Conservation (phyloP, 176 grass and related monocot species). For the Tillandsia leiboldiana region DNA sequence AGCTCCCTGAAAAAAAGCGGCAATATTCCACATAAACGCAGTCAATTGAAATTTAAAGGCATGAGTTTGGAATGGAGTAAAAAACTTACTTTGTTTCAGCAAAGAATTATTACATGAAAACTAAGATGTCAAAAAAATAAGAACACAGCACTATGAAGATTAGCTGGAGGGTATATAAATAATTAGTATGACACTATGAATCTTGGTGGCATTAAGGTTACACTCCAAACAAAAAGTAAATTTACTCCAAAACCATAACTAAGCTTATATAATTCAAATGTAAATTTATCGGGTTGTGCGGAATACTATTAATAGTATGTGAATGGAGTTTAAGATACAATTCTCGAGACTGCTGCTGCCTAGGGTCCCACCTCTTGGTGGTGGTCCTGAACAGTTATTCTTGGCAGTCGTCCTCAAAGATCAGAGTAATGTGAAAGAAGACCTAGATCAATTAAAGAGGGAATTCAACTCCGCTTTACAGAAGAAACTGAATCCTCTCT, state of each 20-base stretch:
- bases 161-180: no score
- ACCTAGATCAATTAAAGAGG: conserved; percentile 49
- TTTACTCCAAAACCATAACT: not conserved
- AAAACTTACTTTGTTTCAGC: no score
- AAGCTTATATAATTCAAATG: not conserved
- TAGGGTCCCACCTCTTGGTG: conserved; percentile 66
- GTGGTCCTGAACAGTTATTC: conserved; percentile 78
- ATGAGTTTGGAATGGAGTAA: no score
- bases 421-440: conserved; percentile 30
- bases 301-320: no score
- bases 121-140: no score
- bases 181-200: conserved; percentile 95
- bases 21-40: no score
- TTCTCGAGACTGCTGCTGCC: conserved; percentile 90
- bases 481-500: conserved; percentile 89
- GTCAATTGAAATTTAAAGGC: no score
- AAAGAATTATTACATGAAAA: no score
- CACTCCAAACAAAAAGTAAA: not conserved
- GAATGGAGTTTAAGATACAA: conserved; percentile 49
- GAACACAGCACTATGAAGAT: no score
- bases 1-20: no score
- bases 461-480: conserved; percentile 65
- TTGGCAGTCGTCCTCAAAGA: conserved; percentile 73
- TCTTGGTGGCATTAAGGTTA: conserved; percentile 95
- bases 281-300: conserved; percentile 36